phyloP scores from a whole-genome alignment of 176 grass and related monocot genomes.

The Urochloa ruziziensis region DNA sequence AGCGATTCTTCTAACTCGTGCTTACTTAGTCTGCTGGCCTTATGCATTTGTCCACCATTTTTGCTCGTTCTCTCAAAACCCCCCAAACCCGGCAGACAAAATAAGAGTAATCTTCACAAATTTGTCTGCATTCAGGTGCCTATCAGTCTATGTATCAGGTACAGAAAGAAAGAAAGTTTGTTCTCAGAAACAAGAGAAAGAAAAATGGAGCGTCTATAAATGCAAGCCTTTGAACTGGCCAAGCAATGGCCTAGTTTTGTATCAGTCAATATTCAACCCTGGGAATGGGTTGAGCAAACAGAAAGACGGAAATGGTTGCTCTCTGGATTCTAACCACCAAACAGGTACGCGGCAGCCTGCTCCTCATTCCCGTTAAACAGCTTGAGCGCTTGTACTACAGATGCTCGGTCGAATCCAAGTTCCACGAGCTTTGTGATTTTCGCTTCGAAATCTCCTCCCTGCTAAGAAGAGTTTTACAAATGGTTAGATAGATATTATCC shows the following conservation, averaged over 20 bases:
- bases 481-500: conserved; percentile 6
- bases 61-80: not conserved
- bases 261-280: conserved; percentile 38
- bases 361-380: conserved; percentile 90
- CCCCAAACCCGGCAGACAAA: not conserved
- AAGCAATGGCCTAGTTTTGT: not conserved
- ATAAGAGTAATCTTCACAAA: not conserved
- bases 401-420: conserved; percentile 77
- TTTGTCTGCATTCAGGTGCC: conserved; percentile 3
- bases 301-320: not conserved
- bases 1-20: too few relatives aligned
- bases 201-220: conserved; percentile 16
- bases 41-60: not conserved
- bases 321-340: conserved; percentile 59
- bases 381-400: conserved; percentile 71
- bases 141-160: conserved; percentile 4
- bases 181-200: not conserved
- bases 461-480: not conserved
- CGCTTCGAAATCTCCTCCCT: conserved; percentile 68
- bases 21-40: too few relatives aligned
- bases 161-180: conserved; percentile 18
- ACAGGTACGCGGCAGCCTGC: conserved; percentile 88
- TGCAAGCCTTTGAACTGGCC: not conserved
- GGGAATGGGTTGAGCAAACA: not conserved
- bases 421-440: conserved; percentile 89